Evolutionary conservation across 2,329 filamentous ascomycete genomes (phyloP).

Genomic region (Stachybotrys echinatus): DNA sequence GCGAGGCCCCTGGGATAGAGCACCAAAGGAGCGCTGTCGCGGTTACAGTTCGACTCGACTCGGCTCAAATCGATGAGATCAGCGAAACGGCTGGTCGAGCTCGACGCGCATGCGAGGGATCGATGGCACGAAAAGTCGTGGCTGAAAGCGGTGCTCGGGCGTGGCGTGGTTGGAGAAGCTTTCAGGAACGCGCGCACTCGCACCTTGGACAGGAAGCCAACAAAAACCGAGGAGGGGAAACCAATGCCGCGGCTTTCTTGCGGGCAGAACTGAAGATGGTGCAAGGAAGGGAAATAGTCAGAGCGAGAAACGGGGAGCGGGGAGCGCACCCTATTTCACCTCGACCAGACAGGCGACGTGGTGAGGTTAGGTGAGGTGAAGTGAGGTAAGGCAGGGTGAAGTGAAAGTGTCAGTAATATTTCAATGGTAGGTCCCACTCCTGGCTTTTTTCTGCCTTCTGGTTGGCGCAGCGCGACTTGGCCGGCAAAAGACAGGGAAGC

Average conservation of each 20-base stretch:
- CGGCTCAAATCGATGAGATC: too few relatives aligned
- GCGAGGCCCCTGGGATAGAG: background rate
- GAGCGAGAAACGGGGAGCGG: conserved; percentile 15
- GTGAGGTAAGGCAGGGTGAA: conserved; percentile 19
- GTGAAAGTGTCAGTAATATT: conserved; percentile 3
- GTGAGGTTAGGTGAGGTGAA: conserved; percentile 17
- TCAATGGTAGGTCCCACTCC: background rate
- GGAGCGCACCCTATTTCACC: conserved; percentile 22
- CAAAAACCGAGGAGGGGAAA: background rate
- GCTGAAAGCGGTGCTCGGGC: background rate
- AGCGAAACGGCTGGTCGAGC: conserved; percentile 1
- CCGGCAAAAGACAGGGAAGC: background rate
- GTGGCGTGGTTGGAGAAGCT: background rate
- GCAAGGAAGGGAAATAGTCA: conserved; percentile 18
- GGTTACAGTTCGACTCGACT: too few relatives aligned
- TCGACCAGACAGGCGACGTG: conserved; percentile 9
- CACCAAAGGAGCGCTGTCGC: too few relatives aligned
- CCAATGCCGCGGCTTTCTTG: background rate
- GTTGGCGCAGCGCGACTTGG: background rate
- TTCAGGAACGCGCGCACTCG: background rate
- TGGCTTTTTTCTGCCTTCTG: conserved; percentile 2
- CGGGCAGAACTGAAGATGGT: conserved; percentile 13
- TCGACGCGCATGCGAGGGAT: conserved; percentile 1
- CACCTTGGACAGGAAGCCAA: background rate
- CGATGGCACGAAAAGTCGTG: conserved; percentile 8